Evolutionary conservation across 805 yeast species (phyloP).

Genomic region (Suhomyces kilbournensis): DNA sequence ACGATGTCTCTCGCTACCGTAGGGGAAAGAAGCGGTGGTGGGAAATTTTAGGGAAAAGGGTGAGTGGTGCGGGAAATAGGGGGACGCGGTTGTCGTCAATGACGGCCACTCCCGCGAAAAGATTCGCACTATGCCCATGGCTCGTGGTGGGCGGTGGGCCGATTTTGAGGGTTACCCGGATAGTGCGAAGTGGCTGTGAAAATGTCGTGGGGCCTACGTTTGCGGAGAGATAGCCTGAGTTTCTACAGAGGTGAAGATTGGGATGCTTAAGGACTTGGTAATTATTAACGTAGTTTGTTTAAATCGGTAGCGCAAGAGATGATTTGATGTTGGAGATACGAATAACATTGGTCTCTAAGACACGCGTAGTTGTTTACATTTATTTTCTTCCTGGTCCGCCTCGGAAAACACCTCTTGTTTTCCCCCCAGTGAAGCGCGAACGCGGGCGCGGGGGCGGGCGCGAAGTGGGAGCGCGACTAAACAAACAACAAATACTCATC

Average conservation of each 20-base stretch:
- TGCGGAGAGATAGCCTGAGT: background rate
- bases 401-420: background rate
- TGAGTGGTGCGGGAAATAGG: background rate
- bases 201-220: background rate
- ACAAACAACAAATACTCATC: background rate
- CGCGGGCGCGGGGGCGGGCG: background rate
- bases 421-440: background rate
- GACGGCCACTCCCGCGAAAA: background rate
- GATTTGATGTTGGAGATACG: background rate
- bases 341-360: background rate
- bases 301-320: background rate
- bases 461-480: background rate
- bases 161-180: conserved; percentile 1
- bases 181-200: background rate
- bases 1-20: conserved; percentile 5
- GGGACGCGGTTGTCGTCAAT: background rate
- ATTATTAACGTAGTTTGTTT: background rate
- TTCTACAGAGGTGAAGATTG: background rate
- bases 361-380: background rate
- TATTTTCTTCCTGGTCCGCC: background rate
- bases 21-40: conserved; percentile 4
- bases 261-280: background rate
- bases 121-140: background rate
- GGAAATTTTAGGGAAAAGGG: conserved; percentile 5
- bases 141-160: background rate